phyloP scores from a whole-genome alignment of 352 stramenopile genomes.

The Pythium dissotocum region DNA sequence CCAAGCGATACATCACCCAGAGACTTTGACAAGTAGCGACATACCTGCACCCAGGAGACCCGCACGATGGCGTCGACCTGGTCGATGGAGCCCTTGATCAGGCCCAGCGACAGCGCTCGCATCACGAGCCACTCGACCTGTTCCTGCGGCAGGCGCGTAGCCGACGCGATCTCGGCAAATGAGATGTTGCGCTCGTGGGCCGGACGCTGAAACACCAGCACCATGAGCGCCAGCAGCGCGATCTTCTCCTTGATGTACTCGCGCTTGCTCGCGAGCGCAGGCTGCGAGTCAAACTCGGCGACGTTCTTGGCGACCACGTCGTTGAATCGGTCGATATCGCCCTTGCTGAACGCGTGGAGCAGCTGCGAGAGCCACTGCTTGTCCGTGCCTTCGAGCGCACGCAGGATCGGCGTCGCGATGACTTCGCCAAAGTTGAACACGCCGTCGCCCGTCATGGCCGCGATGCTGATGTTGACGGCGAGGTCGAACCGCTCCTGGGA shows the following conservation, averaged over 20 bases:
- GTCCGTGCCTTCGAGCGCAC: slow-evolving; percentile 85
- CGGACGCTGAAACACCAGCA: slow-evolving; percentile 96
- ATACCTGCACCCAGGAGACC: slow-evolving; percentile 94
- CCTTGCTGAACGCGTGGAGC: slow-evolving; percentile 93
- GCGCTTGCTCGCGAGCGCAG: slow-evolving; percentile 92
- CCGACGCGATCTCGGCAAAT: slow-evolving; percentile 94
- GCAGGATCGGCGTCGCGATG: slow-evolving; percentile 93
- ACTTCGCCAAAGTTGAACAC: slow-evolving; percentile 99
- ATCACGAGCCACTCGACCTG: slow-evolving; percentile 99
- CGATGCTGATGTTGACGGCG: slow-evolving; percentile 94
- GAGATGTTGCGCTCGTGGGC: slow-evolving; percentile 92
- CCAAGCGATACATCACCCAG: no score
- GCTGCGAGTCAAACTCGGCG: slow-evolving; percentile 89
- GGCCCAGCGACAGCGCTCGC: slow-evolving; percentile 93
- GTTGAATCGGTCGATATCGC: slow-evolving; percentile 95
- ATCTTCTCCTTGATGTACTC: slow-evolving; percentile 98
- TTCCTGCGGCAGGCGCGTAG: slow-evolving; percentile 77
- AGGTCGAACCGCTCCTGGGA: slow-evolving; percentile 82
- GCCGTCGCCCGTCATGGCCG: slow-evolving; percentile 94
- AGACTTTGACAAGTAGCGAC: not conserved
- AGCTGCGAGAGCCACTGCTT: slow-evolving; percentile 95
- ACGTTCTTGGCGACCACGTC: slow-evolving; percentile 73
- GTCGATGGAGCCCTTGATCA: slow-evolving; percentile 95
- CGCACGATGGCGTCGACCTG: slow-evolving; percentile 93
- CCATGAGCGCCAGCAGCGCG: slow-evolving; percentile 95